These are phyloP conservation scores for Gaeumannomyces tritici DNA, from an alignment of 2,329 filamentous ascomycete genomes.

Conservation along the genomic window DNA sequence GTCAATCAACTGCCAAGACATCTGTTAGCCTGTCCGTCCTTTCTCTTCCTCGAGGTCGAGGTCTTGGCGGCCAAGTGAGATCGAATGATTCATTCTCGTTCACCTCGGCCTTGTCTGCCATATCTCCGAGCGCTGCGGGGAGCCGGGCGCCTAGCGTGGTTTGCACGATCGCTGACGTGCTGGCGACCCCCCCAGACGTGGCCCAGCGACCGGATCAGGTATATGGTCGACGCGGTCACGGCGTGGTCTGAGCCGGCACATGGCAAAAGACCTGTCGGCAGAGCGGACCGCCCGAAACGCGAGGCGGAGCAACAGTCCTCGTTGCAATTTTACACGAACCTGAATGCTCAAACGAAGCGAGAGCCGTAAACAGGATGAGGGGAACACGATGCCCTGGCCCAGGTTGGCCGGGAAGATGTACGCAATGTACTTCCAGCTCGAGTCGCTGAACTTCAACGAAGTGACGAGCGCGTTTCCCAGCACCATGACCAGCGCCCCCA, in stretches of 20 bases:
- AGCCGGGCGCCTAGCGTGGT: constrained; percentile 47
- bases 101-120: constrained; percentile 50
- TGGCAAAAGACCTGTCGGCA: neutral
- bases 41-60: neutral
- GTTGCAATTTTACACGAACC: constrained; percentile 25
- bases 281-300: neutral
- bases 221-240: constrained; percentile 26
- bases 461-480: constrained; percentile 43
- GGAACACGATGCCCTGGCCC: constrained; percentile 51
- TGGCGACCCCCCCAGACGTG: constrained; percentile 55
- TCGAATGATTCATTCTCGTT: no score
- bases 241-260: constrained; percentile 1
- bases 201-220: constrained; percentile 53
- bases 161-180: constrained; percentile 53
- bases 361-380: constrained; percentile 50
- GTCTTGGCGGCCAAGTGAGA: no score
- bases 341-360: constrained; percentile 52
- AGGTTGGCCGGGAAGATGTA: constrained; percentile 49
- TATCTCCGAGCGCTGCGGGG: constrained; percentile 39
- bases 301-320: neutral
- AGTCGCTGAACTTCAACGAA: constrained; percentile 37
- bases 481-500: constrained; percentile 40
- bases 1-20: constrained; percentile 42
- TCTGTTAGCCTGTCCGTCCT: neutral
- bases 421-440: constrained; percentile 43